Percentiles rank a stretch among this genome's conserved stretches.
These are phyloP conservation scores for Scheffersomyces quercinus DNA, from an alignment of 1,139 yeast species.

Conservation along the genomic window DNA sequence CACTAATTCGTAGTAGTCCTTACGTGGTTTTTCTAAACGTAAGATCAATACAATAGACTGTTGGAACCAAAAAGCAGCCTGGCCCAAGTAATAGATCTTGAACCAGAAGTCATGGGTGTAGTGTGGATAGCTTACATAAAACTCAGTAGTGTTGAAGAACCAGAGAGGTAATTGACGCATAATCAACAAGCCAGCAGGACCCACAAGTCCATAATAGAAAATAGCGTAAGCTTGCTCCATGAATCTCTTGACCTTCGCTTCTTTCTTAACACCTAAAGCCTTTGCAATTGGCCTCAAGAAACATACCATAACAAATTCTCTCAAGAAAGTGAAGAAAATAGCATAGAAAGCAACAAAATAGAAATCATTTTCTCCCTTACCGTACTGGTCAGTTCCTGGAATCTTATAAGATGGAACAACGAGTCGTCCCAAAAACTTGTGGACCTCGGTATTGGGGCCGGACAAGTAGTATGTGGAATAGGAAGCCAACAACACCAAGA, in stretches of 20 bases:
- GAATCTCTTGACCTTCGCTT: slow-evolving; percentile 71
- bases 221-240: slow-evolving; percentile 91
- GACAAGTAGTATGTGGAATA: slow-evolving; percentile 44
- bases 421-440: slow-evolving; percentile 61
- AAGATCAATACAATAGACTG: slow-evolving; percentile 80
- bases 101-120: slow-evolving; percentile 66
- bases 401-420: slow-evolving; percentile 69
- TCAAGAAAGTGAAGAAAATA: slow-evolving; percentile 81
- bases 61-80: slow-evolving; percentile 97
- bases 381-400: slow-evolving; percentile 62
- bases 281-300: slow-evolving; percentile 72
- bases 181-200: slow-evolving; percentile 86
- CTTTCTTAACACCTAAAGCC: slow-evolving; percentile 51
- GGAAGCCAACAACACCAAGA: slow-evolving; percentile 43
- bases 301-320: slow-evolving; percentile 89
- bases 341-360: slow-evolving; percentile 78
- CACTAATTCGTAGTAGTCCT: slow-evolving; percentile 86
- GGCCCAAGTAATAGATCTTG: slow-evolving; percentile 83
- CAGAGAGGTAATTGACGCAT: slow-evolving; percentile 84
- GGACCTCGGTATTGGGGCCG: slow-evolving; percentile 54
- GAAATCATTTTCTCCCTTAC: slow-evolving; percentile 84
- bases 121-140: slow-evolving; percentile 84
- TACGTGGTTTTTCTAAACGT: slow-evolving; percentile 92
- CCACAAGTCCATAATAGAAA: slow-evolving; percentile 75
- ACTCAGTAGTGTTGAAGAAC: slow-evolving; percentile 82